Percentiles rank a stretch among this genome's conserved stretches.
Evolutionary conservation across 371 early-diverging fungal species (phyloP).

Genomic region (Syncephalastrum contaminatum): DNA sequence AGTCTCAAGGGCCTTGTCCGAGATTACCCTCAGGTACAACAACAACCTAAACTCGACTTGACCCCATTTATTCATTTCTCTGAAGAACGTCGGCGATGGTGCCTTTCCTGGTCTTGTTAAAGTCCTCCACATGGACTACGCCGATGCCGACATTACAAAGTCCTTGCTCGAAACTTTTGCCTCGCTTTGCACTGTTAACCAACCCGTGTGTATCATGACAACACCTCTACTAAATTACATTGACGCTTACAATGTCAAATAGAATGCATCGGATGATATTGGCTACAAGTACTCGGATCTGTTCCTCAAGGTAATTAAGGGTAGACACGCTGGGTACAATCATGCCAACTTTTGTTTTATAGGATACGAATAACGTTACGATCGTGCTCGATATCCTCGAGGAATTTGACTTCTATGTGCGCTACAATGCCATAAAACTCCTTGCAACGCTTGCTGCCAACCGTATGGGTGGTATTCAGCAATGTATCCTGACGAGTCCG

Average conservation of each 20-base stretch:
- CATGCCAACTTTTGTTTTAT: neutral
- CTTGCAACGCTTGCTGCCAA: constrained; percentile 73
- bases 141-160: constrained; percentile 82
- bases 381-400: constrained; percentile 82
- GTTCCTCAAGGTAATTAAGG: constrained; percentile 44
- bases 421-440: constrained; percentile 85
- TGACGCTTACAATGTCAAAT: neutral
- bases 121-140: constrained; percentile 73
- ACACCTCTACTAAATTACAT: neutral
- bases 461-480: constrained; percentile 72
- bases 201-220: constrained; percentile 22
- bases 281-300: constrained; percentile 50
- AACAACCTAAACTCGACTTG: neutral
- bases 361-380: constrained; percentile 79
- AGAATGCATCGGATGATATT: constrained; percentile 41
- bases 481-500: constrained; percentile 84
- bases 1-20: constrained; percentile 84
- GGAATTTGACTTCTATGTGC: constrained; percentile 91
- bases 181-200: constrained; percentile 66
- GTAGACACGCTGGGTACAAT: neutral
- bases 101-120: constrained; percentile 74
- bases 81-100: constrained; percentile 81
- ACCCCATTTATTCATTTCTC: neutral
- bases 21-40: constrained; percentile 57
- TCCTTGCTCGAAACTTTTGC: constrained; percentile 83